Percentiles rank a stretch among this genome's conserved stretches.
phyloP scores from a whole-genome alignment of 768 basidiomycete genomes.

The Suillus discolor region DNA sequence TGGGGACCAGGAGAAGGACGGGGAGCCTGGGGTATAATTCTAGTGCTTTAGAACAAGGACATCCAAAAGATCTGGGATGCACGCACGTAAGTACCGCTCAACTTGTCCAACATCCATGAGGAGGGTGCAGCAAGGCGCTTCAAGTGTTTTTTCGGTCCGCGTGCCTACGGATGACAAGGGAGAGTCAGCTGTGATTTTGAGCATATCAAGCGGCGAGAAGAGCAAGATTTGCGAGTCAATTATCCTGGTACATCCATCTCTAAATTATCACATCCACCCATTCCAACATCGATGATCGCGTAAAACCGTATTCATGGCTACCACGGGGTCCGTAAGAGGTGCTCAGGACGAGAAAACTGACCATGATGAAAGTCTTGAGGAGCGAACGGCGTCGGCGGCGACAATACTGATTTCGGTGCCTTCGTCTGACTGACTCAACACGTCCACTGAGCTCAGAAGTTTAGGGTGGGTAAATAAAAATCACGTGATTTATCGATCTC shows the following conservation, averaged over 20 bases:
- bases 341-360: constrained; percentile 24
- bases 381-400: constrained; percentile 18
- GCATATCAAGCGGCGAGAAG: constrained; percentile 5
- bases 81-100: constrained; percentile 91
- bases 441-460: constrained; percentile 1
- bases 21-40: constrained; percentile 63
- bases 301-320: neutral
- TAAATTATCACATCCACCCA: constrained; percentile 30
- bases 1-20: constrained; percentile 98
- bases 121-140: constrained; percentile 97
- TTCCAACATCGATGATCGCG: constrained; percentile 8
- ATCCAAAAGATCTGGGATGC: neutral
- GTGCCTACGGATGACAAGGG: constrained; percentile 57
- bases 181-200: constrained; percentile 18
- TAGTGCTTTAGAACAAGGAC: neutral
- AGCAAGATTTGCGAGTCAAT: neutral
- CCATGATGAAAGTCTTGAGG: constrained; percentile 36
- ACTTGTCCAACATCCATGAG: constrained; percentile 99
- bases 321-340: neutral
- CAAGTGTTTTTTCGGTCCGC: constrained; percentile 99
- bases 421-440: constrained; percentile 9
- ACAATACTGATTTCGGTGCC: constrained; percentile 26
- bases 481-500: constrained; percentile 26
- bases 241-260: constrained; percentile 23
- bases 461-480: constrained; percentile 25